Evolutionary conservation across 2,329 filamentous ascomycete genomes (phyloP).

Genomic region (Mycosphaerella sp.): DNA sequence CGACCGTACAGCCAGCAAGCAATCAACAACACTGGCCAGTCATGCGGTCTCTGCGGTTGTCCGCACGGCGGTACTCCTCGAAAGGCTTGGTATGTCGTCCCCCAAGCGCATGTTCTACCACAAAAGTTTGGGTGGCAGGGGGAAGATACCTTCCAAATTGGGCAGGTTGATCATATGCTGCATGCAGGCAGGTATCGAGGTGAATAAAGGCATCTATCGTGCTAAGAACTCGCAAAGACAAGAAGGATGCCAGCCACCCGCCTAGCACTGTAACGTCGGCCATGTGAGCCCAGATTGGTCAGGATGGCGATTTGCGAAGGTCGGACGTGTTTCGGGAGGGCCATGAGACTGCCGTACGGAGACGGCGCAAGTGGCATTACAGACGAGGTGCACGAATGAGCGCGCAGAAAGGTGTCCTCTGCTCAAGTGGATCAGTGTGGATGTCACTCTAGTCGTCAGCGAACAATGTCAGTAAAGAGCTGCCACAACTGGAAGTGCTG

Average conservation of each 20-base stretch:
- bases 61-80: conserved; percentile 19
- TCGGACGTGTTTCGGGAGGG: conserved; percentile 17
- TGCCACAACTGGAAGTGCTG: not conserved
- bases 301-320: conserved; percentile 6
- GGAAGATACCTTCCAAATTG: conserved; percentile 15
- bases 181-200: not conserved
- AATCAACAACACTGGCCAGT: conserved; percentile 24
- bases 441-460: not conserved
- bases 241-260: not conserved
- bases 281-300: conserved; percentile 13
- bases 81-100: conserved; percentile 10
- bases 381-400: conserved; percentile 7
- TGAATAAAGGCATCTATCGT: not conserved
- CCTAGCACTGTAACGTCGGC: not conserved
- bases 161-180: conserved; percentile 11
- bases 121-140: conserved; percentile 2
- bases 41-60: conserved; percentile 13
- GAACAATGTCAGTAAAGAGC: not conserved
- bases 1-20: conserved; percentile 26
- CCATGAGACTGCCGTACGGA: not conserved
- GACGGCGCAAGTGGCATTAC: conserved; percentile 11
- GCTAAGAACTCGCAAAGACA: conserved; percentile 2
- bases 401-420: not conserved
- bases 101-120: not conserved
- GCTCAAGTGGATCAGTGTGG: not conserved